Percentiles rank a stretch among this genome's conserved stretches.
Evolutionary conservation across 768 basidiomycete genomes (phyloP).

Genomic region (Termitomyces sp.): DNA sequence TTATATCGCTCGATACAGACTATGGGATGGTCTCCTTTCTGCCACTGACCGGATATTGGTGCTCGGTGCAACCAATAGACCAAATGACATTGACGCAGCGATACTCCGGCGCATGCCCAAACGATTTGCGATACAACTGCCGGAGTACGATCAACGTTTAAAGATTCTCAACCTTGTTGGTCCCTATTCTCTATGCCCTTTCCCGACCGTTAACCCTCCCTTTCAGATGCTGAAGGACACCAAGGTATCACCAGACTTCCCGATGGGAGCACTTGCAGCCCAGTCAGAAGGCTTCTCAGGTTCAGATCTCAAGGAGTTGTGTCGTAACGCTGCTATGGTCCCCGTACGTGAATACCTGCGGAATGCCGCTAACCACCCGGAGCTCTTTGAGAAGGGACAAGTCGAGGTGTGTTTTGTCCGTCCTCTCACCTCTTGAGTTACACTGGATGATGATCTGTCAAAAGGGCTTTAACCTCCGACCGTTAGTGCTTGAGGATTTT

Average conservation of each 20-base stretch:
- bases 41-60: conserved; percentile 80
- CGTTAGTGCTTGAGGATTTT: conserved; percentile 71
- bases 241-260: conserved; percentile 57
- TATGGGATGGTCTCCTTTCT: conserved; percentile 94
- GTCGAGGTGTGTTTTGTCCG: conserved; percentile 31
- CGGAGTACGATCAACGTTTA: conserved; percentile 70
- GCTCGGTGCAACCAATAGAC: conserved; percentile 93
- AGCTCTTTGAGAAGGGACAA: conserved; percentile 44
- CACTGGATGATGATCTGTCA: not conserved
- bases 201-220: not conserved
- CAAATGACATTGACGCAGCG: conserved; percentile 85
- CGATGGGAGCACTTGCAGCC: conserved; percentile 58
- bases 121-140: conserved; percentile 83
- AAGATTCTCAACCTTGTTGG: conserved; percentile 81
- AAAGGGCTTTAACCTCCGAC: conserved; percentile 77
- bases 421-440: not conserved
- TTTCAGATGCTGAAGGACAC: conserved; percentile 83
- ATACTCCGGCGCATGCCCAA: conserved; percentile 98
- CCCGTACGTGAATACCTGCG: conserved; percentile 85
- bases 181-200: not conserved
- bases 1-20: conserved; percentile 33
- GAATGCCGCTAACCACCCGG: conserved; percentile 36
- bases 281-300: conserved; percentile 78
- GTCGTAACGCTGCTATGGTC: conserved; percentile 91
- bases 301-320: conserved; percentile 88